Evolutionary conservation across 805 yeast genomes (phyloP).

Genomic region (Jamesozyma spencerorum): DNA sequence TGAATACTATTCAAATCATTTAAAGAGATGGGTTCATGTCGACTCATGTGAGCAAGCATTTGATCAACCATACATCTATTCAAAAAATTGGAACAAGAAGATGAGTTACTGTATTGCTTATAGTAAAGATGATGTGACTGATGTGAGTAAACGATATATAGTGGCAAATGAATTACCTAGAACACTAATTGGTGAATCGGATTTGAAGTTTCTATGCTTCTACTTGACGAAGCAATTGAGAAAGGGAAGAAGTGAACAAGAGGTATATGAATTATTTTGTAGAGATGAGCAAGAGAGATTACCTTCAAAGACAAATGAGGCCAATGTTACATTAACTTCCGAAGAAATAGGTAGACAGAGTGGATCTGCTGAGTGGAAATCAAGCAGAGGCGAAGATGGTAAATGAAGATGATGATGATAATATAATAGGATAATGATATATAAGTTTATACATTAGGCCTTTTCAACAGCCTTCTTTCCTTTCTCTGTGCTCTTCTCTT

Average conservation of each 20-base stretch:
- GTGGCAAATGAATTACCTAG: slow-evolving; percentile 39
- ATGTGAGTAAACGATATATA: slow-evolving; percentile 64
- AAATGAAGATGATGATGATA: slow-evolving; percentile 4
- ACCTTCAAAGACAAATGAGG: neutral
- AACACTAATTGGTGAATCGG: slow-evolving; percentile 34
- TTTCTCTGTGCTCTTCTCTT: too few species aligned
- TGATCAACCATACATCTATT: slow-evolving; percentile 72
- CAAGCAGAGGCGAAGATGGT: slow-evolving; percentile 73
- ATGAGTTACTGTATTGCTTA: slow-evolving; percentile 84
- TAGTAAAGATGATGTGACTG: slow-evolving; percentile 50
- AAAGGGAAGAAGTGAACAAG: slow-evolving; percentile 23
- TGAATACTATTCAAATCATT: slow-evolving; percentile 60
- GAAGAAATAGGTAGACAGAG: slow-evolving; percentile 45
- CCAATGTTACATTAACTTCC: neutral
- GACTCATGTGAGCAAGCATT: slow-evolving; percentile 83
- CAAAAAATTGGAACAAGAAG: slow-evolving; percentile 83
- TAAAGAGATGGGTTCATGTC: slow-evolving; percentile 73
- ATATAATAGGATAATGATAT: slow-evolving; percentile 1
- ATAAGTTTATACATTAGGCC: neutral
- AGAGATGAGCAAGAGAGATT: slow-evolving; percentile 30
- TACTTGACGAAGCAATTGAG: slow-evolving; percentile 33
- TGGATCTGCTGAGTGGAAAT: slow-evolving; percentile 70
- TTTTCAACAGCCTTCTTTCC: too few species aligned
- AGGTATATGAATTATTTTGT: slow-evolving; percentile 29
- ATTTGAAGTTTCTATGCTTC: slow-evolving; percentile 31